Evolutionary conservation across 352 stramenopile species (phyloP).

Genomic region (Pythium oligandrum): DNA sequence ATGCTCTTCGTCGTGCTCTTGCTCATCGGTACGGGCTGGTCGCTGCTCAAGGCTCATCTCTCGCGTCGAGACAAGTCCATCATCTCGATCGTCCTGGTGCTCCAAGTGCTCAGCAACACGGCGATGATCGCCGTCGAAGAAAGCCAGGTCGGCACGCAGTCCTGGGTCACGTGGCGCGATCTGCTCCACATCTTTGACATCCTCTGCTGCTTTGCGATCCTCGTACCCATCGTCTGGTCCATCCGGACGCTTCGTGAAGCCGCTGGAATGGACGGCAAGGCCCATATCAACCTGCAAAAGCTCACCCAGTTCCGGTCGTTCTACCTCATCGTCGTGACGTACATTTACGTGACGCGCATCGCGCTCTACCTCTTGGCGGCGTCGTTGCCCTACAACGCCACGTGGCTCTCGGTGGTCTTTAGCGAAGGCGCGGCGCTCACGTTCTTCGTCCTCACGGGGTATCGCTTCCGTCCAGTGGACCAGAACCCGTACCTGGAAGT

Average conservation of each 20-base stretch:
- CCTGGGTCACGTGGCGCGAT: conserved; percentile 75
- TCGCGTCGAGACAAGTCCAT: conserved; percentile 92
- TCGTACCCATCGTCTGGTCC: conserved; percentile 97
- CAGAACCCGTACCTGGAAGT: conserved; percentile 92
- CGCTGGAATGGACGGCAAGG: conserved; percentile 87
- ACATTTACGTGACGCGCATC: conserved; percentile 98
- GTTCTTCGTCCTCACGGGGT: conserved; percentile 93
- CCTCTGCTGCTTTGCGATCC: conserved; percentile 94
- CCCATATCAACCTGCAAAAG: conserved; percentile 85
- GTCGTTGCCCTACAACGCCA: conserved; percentile 89
- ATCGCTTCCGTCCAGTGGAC: conserved; percentile 87
- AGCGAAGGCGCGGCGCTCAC: conserved; percentile 76
- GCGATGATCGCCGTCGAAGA: conserved; percentile 88
- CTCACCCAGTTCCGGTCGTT: conserved; percentile 96
- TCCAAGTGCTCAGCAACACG: conserved; percentile 95
- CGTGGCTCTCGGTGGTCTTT: conserved; percentile 57
- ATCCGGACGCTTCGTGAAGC: conserved; percentile 81
- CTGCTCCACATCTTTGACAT: conserved; percentile 96
- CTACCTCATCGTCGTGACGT: conserved; percentile 96
- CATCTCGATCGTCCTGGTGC: conserved; percentile 89
- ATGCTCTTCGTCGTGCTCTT: conserved; percentile 98
- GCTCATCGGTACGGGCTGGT: conserved; percentile 97
- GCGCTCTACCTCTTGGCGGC: conserved; percentile 91
- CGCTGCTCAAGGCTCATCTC: conserved; percentile 95
- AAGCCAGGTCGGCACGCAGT: conserved; percentile 64